phyloP scores from a whole-genome alignment of 129 eudicot genomes.

The Lactuca sativa region DNA sequence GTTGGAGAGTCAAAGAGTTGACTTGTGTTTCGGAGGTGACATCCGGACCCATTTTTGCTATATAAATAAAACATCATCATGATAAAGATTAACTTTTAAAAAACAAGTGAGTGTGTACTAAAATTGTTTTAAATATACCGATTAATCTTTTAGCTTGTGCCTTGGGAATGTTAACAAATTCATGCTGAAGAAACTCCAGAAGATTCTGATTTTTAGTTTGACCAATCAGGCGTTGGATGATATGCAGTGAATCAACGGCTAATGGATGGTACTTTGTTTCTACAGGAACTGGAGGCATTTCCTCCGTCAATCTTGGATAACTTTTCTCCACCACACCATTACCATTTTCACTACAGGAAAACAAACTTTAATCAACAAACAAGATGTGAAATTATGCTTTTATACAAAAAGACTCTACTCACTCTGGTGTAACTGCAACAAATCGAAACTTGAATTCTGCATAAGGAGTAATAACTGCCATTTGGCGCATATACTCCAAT shows the following conservation, averaged over 20 bases:
- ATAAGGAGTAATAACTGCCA: constrained; percentile 99
- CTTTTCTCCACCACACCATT: constrained; percentile 58
- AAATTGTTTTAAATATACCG: constrained; percentile 57
- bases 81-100: constrained; percentile 8
- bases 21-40: constrained; percentile 76
- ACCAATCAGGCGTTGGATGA: constrained; percentile 83
- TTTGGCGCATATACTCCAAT: constrained; percentile 98
- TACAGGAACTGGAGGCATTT: constrained; percentile 91
- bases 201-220: constrained; percentile 82
- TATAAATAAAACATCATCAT: constrained; percentile 11
- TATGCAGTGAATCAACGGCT: constrained; percentile 82
- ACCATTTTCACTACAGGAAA: constrained; percentile 61
- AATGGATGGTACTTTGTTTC: constrained; percentile 98
- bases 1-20: constrained; percentile 83
- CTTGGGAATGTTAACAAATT: constrained; percentile 89
- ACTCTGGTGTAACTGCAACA: constrained; percentile 82
- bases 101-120: background rate
- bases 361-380: background rate
- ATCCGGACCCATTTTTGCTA: constrained; percentile 98
- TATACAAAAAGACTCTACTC: constrained; percentile 32
- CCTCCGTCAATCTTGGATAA: constrained; percentile 89
- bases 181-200: constrained; percentile 95
- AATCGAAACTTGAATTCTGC: constrained; percentile 88
- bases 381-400: constrained; percentile 3
- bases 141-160: constrained; percentile 84